phyloP scores from a whole-genome alignment of 345 rosid genomes.

The Fremontodendron californicum region DNA sequence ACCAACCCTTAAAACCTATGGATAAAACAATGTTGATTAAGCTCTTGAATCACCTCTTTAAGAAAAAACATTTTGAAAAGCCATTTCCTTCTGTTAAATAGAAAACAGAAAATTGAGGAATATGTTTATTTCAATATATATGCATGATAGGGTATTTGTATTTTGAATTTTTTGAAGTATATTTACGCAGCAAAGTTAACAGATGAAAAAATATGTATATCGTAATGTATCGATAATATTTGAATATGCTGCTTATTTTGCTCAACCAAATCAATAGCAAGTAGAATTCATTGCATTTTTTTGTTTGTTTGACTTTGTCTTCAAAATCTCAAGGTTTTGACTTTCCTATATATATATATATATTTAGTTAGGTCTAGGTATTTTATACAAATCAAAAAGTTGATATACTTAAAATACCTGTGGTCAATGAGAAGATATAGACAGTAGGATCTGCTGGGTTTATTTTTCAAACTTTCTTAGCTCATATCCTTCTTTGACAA shows the following conservation, averaged over 20 bases:
- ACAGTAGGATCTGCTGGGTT: background rate
- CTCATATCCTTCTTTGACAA: slow-evolving; percentile 24
- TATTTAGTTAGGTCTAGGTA: background rate
- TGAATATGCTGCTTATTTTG: background rate
- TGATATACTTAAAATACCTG: background rate
- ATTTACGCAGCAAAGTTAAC: too few relatives aligned
- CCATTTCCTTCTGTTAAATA: background rate
- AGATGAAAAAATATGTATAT: too few relatives aligned
- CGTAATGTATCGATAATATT: too few relatives aligned
- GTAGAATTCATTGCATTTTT: background rate
- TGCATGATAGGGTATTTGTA: too few relatives aligned
- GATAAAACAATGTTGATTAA: too few relatives aligned
- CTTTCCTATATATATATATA: background rate
- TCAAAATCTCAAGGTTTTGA: background rate
- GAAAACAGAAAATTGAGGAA: too few relatives aligned
- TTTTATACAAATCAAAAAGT: slow-evolving; percentile 5
- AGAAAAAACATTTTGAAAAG: background rate
- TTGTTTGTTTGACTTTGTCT: background rate
- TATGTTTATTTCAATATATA: background rate
- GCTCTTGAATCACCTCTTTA: background rate
- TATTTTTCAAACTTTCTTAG: slow-evolving; percentile 21
- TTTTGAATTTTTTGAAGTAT: background rate
- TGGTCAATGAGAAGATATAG: background rate
- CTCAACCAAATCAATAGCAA: background rate
- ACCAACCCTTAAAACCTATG: slow-evolving; percentile 3